Evolutionary conservation across 768 basidiomycete species (phyloP), one percentile per base, ranked within the genome.

Genomic region (Suillus alpinus): DNA sequence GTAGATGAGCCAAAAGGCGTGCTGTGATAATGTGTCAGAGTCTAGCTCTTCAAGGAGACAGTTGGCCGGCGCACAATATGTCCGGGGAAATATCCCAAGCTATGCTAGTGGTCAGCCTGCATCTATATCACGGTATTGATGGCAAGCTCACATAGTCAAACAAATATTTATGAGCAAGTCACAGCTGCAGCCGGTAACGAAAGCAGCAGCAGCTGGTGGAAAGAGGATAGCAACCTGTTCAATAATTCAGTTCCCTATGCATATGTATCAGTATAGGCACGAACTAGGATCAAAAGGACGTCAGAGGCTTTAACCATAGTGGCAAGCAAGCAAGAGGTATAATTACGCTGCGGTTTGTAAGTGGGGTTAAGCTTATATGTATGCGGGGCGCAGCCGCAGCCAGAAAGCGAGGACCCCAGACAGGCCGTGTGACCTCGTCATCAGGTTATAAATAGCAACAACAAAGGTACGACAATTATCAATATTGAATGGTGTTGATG

Each of bases 1-100:
- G 77, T 94, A 94, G 59, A 94, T 93, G 57, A 95, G 81, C 89
- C 89, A 94, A 77, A 94, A 93, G 1, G 91, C 89, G 69, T 94
- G 92, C 83, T 84, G 57, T 6, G 39, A 47, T 43, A 34, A 36
- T 50, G n/a, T 13, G 20, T 64, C 47, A 50, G 49, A n/a, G 18
- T 50, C 36, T 41, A 39, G 18, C 52, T 39, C 34, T 59, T 41
- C 32, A 41, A 49, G 29, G 16, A 14, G 37, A 40, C 13, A 4
- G 14, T 16, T 13, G n/a, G 36, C 36, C 6, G 39, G 71, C 81
- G 61, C 53, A 82, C 83, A 50, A 85, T 71, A 60, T 77, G 80
- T 2, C 85, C 90, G 0, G 91, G 90, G 57, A 92, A 71, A 72
- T 90, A 92, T 6, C 92, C 92, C 62, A 93, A 81, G 57, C 91